Conservation (phyloP, 768 basidiomycete species). For the Phylloporus sp. region DNA sequence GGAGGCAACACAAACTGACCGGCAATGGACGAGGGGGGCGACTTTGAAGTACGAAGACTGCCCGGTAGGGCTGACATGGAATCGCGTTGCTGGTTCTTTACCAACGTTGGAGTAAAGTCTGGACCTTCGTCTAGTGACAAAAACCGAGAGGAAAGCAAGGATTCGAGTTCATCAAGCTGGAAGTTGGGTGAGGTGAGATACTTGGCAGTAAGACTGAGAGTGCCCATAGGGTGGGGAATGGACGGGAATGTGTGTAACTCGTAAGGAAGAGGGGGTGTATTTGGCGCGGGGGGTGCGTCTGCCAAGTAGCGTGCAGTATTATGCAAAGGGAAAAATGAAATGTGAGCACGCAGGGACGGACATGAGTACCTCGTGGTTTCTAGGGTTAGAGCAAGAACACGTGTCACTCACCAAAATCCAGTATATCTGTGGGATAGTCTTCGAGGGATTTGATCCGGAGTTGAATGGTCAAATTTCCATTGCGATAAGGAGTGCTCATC, state of each 20-base stretch:
- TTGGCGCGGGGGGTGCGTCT: conserved; percentile 40
- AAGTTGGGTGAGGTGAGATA: conserved; percentile 68
- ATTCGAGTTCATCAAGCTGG: conserved; percentile 72
- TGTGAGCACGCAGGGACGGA: conserved; percentile 19
- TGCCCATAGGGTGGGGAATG: conserved; percentile 64
- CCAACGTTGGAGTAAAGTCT: conserved; percentile 68
- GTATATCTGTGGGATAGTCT: conserved; percentile 23
- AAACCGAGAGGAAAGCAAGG: conserved; percentile 67
- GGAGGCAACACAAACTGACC: conserved; percentile 42
- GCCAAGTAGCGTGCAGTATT: conserved; percentile 7
- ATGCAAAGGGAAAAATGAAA: conserved; percentile 5
- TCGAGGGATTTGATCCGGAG: conserved; percentile 40
- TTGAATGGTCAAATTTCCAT: conserved; percentile 44
- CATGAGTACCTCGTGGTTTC: conserved; percentile 29
- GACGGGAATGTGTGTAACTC: conserved; percentile 57
- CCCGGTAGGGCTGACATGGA: conserved; percentile 42
- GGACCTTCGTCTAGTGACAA: conserved; percentile 61
- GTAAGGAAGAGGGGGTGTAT: conserved; percentile 40
- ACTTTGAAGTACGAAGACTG: conserved; percentile 42
- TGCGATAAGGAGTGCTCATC: conserved; percentile 33
- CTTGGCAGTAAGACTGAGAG: conserved; percentile 53
- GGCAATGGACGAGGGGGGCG: conserved; percentile 40
- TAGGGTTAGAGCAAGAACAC: conserved; percentile 23
- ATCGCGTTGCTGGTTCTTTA: conserved; percentile 58
- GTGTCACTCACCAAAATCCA: conserved; percentile 37